Evolutionary conservation across 345 rosid genomes (phyloP).

Genomic region (Ailanthus altissimus): DNA sequence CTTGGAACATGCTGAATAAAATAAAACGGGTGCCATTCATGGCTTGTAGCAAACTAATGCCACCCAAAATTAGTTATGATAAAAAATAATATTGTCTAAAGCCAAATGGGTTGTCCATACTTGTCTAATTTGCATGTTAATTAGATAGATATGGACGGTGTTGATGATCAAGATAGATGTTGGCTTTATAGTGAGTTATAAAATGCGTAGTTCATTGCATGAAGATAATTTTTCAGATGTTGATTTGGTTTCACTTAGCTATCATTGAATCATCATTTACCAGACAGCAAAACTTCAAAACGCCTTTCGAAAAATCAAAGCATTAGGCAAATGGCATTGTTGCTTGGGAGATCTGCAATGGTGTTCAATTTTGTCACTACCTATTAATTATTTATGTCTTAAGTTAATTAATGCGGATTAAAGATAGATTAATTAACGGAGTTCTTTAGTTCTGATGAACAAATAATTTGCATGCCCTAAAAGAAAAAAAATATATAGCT

Average conservation of each 20-base stretch:
- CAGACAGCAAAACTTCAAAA: constrained; percentile 7
- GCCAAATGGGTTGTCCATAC: constrained; percentile 12
- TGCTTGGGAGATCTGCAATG: constrained; percentile 8
- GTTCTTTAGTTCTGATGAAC: not conserved
- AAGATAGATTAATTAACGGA: not conserved
- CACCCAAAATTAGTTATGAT: constrained; percentile 36
- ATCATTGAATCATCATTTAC: constrained; percentile 10
- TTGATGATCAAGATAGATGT: not conserved
- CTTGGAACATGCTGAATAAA: constrained; percentile 38
- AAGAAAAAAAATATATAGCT: not conserved
- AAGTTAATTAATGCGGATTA: too few species aligned
- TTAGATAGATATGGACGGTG: constrained; percentile 11
- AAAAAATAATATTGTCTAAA: constrained; percentile 4
- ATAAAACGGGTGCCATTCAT: constrained; percentile 36
- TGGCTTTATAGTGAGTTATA: constrained; percentile 18
- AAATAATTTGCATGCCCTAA: not conserved
- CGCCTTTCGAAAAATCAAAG: too few species aligned
- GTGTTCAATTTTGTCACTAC: not conserved
- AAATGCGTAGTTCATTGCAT: not conserved
- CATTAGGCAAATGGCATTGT: constrained; percentile 16
- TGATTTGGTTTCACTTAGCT: constrained; percentile 18
- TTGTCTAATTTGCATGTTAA: constrained; percentile 10
- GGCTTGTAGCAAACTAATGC: constrained; percentile 39
- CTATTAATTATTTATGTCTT: too few species aligned
- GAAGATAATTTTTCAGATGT: not conserved